Conservation (phyloP, 2,329 filamentous ascomycete species). For the Didymella sp. region DNA sequence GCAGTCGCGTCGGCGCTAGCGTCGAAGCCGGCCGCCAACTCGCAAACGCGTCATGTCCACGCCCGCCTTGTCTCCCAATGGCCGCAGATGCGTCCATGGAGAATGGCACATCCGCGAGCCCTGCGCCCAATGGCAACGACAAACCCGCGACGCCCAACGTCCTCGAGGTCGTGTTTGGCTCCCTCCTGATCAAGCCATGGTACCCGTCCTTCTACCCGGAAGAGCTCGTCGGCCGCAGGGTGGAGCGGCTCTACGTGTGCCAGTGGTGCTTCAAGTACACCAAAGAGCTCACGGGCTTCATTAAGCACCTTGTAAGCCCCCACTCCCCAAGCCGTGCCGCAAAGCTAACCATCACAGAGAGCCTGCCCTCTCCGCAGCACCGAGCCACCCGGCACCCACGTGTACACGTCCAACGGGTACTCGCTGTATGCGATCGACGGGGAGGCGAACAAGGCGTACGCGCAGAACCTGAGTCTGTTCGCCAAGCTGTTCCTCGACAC, state of each 20-base stretch:
- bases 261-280: conserved; percentile 95
- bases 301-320: conserved; percentile 51
- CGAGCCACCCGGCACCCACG: conserved; percentile 69
- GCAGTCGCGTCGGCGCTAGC: conserved; percentile 12
- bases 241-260: conserved; percentile 78
- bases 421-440: conserved; percentile 94
- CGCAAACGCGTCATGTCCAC: conserved; percentile 11
- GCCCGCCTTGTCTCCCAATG: conserved; percentile 10
- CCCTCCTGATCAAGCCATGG: conserved; percentile 86
- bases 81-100: conserved; percentile 21
- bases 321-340: no score
- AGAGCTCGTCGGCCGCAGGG: conserved; percentile 59
- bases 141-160: conserved; percentile 68
- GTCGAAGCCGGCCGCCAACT: not conserved
- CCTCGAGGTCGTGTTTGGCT: conserved; percentile 83
- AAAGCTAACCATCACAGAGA: conserved; percentile 45
- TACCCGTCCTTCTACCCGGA: conserved; percentile 89
- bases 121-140: conserved; percentile 3
- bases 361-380: conserved; percentile 52
- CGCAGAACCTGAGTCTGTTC: conserved; percentile 94
- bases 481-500: conserved; percentile 98
- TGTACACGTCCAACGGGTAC: conserved; percentile 82
- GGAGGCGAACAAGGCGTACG: conserved; percentile 84
- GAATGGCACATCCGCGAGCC: conserved; percentile 15
- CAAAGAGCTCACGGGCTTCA: conserved; percentile 57